These are phyloP conservation scores for Spergularia bocconei DNA, from an alignment of 148 eudicot species.

Conservation along the genomic window DNA sequence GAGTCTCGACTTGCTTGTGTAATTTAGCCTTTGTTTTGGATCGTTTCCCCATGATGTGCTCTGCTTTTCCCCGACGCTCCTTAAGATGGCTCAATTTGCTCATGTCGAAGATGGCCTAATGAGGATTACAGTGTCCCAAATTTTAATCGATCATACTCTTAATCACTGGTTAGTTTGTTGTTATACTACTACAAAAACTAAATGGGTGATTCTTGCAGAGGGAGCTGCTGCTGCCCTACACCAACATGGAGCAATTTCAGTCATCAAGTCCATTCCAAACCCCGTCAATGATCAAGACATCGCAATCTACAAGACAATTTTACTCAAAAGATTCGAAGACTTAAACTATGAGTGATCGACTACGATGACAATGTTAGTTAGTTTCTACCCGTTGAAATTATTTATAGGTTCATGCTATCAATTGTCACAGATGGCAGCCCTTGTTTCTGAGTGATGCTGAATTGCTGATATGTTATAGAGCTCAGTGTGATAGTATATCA, in stretches of 20 bases:
- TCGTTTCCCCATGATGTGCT: not conserved
- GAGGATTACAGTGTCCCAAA: not conserved
- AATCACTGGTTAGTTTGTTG: not conserved
- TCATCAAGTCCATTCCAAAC: conserved; percentile 54
- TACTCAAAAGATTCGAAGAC: conserved; percentile 61
- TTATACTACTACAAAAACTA: not conserved
- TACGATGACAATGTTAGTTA: not conserved
- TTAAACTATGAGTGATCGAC: conserved; percentile 33
- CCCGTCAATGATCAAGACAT: conserved; percentile 53
- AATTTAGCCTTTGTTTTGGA: not conserved
- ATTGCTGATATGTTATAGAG: too few relatives aligned
- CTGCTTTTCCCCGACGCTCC: not conserved
- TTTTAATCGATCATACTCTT: not conserved
- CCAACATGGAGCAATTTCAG: conserved; percentile 60
- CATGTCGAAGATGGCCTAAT: not conserved
- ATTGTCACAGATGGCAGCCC: too few relatives aligned
- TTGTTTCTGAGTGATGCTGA: too few relatives aligned
- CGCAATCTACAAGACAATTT: conserved; percentile 44
- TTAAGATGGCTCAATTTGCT: not conserved
- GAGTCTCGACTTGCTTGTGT: not conserved
- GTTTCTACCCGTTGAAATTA: not conserved
- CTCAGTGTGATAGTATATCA: too few relatives aligned
- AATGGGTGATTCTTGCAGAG: conserved; percentile 38
- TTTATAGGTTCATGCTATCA: too few relatives aligned
- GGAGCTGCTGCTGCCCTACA: conserved; percentile 57